These are phyloP conservation scores for Metschnikowia kofuensis DNA, from an alignment of 805 yeast species.

Conservation along the genomic window DNA sequence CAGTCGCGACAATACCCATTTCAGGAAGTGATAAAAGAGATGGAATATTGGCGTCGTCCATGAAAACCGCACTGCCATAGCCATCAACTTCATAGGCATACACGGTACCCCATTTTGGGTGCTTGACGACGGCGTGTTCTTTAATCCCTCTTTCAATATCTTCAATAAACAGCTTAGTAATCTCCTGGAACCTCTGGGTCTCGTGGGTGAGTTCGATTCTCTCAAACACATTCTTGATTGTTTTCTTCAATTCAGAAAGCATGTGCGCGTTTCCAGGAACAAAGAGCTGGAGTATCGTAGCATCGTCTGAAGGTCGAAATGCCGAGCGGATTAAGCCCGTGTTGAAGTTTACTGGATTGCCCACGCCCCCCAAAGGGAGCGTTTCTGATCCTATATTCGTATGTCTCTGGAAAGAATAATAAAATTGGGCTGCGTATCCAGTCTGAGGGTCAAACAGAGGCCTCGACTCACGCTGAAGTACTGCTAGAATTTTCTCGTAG, in stretches of 20 bases:
- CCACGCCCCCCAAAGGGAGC: conserved; percentile 70
- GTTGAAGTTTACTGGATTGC: conserved; percentile 73
- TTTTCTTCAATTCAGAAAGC: conserved; percentile 55
- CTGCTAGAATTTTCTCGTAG: conserved; percentile 45
- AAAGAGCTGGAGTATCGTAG: conserved; percentile 74
- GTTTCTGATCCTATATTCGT: conserved; percentile 82
- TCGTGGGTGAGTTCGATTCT: conserved; percentile 10
- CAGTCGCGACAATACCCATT: conserved; percentile 54
- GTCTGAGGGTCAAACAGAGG: conserved; percentile 54
- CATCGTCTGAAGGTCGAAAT: conserved; percentile 87
- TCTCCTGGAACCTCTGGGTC: conserved; percentile 13
- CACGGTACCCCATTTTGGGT: conserved; percentile 69
- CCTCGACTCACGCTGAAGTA: conserved; percentile 56
- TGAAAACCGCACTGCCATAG: conserved; percentile 64
- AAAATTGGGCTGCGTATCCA: conserved; percentile 48
- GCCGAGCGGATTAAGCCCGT: conserved; percentile 79
- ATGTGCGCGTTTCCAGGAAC: conserved; percentile 84
- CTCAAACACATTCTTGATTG: conserved; percentile 23
- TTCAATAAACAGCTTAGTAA: conserved; percentile 36
- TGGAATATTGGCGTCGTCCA: conserved; percentile 93
- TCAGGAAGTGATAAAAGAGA: conserved; percentile 79
- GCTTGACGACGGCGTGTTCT: conserved; percentile 62
- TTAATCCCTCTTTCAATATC: conserved; percentile 54
- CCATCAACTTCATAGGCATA: conserved; percentile 91
- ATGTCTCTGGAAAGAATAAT: conserved; percentile 67